These are phyloP conservation scores for Plasmopara viticola DNA, from an alignment of 352 stramenopile genomes.

Conservation along the genomic window DNA sequence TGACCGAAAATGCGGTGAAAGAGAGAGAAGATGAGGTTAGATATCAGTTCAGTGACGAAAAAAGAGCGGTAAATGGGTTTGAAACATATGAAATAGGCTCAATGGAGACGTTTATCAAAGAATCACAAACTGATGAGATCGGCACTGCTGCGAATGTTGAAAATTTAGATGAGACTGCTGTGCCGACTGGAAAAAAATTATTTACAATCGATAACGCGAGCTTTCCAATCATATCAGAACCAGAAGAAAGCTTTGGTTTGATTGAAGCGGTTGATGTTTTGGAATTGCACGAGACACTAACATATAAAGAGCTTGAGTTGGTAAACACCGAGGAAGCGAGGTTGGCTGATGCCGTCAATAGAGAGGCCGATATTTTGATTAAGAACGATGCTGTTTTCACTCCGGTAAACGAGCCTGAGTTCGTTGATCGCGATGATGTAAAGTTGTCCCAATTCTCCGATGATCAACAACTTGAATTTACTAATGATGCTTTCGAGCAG, in stretches of 20 bases:
- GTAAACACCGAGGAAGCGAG: neutral
- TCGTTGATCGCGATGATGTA: slow-evolving; percentile 1
- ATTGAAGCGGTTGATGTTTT: neutral
- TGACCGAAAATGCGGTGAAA: slow-evolving; percentile 1
- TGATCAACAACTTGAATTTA: slow-evolving; percentile 3
- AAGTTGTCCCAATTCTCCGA: neutral
- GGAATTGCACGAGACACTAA: slow-evolving; percentile 1
- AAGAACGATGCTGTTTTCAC: neutral
- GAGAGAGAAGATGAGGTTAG: slow-evolving; percentile 1
- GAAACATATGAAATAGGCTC: neutral
- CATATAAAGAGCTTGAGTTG: slow-evolving; percentile 1
- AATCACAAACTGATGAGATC: slow-evolving; percentile 1
- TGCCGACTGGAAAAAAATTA: slow-evolving; percentile 3
- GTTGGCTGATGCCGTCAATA: neutral
- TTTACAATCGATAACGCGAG: neutral
- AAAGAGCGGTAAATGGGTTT: slow-evolving; percentile 1
- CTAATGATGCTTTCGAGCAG: neutral
- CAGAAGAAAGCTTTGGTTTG: neutral
- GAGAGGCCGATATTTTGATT: neutral
- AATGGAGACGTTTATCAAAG: slow-evolving; percentile 3
- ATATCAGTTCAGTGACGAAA: neutral
- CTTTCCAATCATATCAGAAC: neutral
- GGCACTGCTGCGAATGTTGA: neutral
- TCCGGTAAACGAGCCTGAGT: neutral
- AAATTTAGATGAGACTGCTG: neutral